Evolutionary conservation across 768 basidiomycete genomes (phyloP).

Genomic region (Lepiota venenata): DNA sequence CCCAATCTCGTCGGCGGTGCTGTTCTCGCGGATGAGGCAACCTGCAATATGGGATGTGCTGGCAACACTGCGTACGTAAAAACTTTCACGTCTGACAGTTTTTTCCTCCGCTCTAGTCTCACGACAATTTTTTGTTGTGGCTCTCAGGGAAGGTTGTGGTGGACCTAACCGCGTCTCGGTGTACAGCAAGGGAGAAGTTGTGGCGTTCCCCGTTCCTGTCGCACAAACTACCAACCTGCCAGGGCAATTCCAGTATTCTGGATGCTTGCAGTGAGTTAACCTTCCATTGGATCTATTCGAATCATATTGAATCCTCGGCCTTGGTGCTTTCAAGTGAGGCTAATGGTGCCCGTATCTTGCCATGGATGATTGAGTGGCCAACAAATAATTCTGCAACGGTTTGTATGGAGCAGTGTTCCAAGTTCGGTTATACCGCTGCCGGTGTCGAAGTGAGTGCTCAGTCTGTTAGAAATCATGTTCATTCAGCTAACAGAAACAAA

Average conservation of each 20-base stretch:
- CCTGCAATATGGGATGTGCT: constrained; percentile 73
- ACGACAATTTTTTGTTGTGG: not conserved
- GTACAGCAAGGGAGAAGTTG: constrained; percentile 53
- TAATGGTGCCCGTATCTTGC: constrained; percentile 44
- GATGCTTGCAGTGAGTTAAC: constrained; percentile 57
- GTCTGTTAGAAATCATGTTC: not conserved
- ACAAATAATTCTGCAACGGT: constrained; percentile 61
- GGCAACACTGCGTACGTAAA: constrained; percentile 59
- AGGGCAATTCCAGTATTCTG: constrained; percentile 60
- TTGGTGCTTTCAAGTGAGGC: constrained; percentile 40
- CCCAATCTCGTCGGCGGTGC: constrained; percentile 63
- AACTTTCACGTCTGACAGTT: not conserved
- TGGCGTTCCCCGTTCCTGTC: constrained; percentile 55
- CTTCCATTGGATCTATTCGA: not conserved
- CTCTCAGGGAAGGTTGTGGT: constrained; percentile 62
- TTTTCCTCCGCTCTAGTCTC: constrained; percentile 5
- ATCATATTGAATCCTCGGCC: not conserved
- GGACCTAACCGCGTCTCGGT: constrained; percentile 71
- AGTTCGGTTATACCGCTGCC: constrained; percentile 68
- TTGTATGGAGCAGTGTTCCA: constrained; percentile 67
- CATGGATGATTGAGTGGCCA: constrained; percentile 54
- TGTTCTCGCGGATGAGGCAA: constrained; percentile 37
- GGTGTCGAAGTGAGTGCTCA: constrained; percentile 48
- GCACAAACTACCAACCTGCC: constrained; percentile 56
- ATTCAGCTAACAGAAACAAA: not conserved